Evolutionary conservation across 192 early-diverging fungal species (phyloP).

Genomic region (Hyaloraphidium curvatum): DNA sequence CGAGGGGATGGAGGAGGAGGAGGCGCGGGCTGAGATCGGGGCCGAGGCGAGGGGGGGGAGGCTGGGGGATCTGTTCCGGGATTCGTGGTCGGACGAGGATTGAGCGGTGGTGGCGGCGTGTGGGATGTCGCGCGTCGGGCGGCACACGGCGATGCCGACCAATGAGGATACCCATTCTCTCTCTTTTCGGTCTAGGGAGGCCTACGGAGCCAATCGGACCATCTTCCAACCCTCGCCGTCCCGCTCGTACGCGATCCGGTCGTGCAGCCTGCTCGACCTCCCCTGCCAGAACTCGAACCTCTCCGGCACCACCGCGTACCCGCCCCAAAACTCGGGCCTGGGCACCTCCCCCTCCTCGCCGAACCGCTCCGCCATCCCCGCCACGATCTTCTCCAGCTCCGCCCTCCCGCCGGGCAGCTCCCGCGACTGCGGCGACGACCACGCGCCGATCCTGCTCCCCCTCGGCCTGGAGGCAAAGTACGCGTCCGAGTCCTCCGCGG

Average conservation of each 20-base stretch:
- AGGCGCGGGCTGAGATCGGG: no score
- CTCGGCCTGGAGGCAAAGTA: conserved; percentile 23
- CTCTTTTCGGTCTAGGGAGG: no score
- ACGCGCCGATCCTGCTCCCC: conserved; percentile 16
- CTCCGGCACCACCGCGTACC: conserved; percentile 22
- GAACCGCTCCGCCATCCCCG: conserved; percentile 11
- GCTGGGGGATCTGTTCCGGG: no score
- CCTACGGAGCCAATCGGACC: neutral
- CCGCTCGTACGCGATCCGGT: conserved; percentile 11
- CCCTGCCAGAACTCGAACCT: conserved; percentile 37
- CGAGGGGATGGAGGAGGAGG: neutral
- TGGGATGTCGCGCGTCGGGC: no score
- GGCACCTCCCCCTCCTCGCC: conserved; percentile 12
- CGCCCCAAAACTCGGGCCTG: conserved; percentile 29
- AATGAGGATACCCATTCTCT: no score
- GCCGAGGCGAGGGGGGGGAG: no score
- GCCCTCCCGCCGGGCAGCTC: conserved; percentile 10
- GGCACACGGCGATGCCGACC: no score
- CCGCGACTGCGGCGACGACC: conserved; percentile 18
- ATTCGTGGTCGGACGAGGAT: no score
- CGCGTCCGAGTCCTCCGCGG: conserved; percentile 18
- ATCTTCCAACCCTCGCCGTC: neutral
- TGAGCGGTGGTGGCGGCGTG: no score
- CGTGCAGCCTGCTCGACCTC: conserved; percentile 19
- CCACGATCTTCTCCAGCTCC: conserved; percentile 11